Evolutionary conservation across 176 grass and related monocot species (phyloP), one percentile per base, ranked within the genome.

Genomic region (Oryza rufipogon): DNA sequence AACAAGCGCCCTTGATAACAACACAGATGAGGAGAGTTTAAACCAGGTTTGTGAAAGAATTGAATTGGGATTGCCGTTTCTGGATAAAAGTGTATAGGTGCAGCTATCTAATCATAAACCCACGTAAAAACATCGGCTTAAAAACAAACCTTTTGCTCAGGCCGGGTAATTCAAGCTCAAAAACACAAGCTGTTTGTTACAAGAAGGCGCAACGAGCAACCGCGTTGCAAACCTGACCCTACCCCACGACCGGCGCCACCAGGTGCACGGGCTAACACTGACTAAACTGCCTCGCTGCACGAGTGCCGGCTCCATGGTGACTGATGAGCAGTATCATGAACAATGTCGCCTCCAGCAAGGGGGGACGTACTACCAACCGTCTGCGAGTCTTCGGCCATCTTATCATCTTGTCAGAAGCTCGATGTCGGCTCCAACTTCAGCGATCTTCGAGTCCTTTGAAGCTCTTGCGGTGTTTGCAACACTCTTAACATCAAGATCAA

Each of bases 401-500:
- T 65, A 32, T 90, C 71, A 94, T 80, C 91, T 94, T 75, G 89
- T 89, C 86, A 99, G 25, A 11, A 84, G 79, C 86, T 96, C 97
- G 9, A 94, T 94, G 28, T 99, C 97, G 12, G 86, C 86, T 39
- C 89, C 97, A 0, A 92, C 91, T 89, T 96, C 97, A 1, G 91
- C 86, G 11, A 99, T 86, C 91, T 96, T 99, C 7, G 51, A 56
- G 56, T 96, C 93, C 90, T 82, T 92, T 0, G 93, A 99, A 83
- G 75, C 42, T 74, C 94, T 94, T 42, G 91, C 90, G 3, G 84
- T 86, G 79, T 85, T 94, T 8, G 91, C 90, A 0, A 96, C 70
- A 14, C 81, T 99, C 81, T 87, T 87, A 68, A 96, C 88, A 74
- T 94, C 97, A 16, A 99, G 91, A 74, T 96, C 93, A 11, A 99